These are phyloP conservation scores for Zygosaccharomyces sapae DNA, from an alignment of 1,139 yeast species.

Conservation along the genomic window DNA sequence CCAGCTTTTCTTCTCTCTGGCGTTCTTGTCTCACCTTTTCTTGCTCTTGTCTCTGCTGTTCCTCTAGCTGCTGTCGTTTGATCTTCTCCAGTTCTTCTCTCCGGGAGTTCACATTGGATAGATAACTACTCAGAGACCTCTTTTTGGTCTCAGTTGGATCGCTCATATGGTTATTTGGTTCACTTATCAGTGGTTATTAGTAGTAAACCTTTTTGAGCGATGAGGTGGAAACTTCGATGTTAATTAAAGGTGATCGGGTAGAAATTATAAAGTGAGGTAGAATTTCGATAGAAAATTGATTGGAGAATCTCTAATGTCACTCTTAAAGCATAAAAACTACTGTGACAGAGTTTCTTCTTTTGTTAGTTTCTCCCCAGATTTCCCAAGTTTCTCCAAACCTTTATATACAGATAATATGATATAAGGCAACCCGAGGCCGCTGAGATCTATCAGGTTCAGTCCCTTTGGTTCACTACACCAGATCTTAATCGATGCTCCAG, in stretches of 20 bases:
- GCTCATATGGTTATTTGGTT: conserved; percentile 1
- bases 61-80: conserved; percentile 10
- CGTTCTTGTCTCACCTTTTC: conserved; percentile 1
- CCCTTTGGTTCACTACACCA: neutral
- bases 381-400: neutral
- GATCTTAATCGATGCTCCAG: neutral
- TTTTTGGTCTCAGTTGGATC: conserved; percentile 18
- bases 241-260: neutral
- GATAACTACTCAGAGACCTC: conserved; percentile 36
- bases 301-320: neutral
- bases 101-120: conserved; percentile 34
- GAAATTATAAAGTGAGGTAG: neutral
- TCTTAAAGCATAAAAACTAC: neutral
- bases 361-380: neutral
- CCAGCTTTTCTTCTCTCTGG: neutral
- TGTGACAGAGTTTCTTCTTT: neutral
- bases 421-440: neutral
- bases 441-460: neutral
- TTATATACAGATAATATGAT: neutral
- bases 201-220: neutral
- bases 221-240: neutral
- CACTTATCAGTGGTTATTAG: neutral
- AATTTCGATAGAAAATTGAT: neutral
- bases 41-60: conserved; percentile 4
- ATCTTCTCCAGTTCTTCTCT: conserved; percentile 31